phyloP scores from a whole-genome alignment of 495 filamentous ascomycete genomes.

The Saxispiralis lemnorum region DNA sequence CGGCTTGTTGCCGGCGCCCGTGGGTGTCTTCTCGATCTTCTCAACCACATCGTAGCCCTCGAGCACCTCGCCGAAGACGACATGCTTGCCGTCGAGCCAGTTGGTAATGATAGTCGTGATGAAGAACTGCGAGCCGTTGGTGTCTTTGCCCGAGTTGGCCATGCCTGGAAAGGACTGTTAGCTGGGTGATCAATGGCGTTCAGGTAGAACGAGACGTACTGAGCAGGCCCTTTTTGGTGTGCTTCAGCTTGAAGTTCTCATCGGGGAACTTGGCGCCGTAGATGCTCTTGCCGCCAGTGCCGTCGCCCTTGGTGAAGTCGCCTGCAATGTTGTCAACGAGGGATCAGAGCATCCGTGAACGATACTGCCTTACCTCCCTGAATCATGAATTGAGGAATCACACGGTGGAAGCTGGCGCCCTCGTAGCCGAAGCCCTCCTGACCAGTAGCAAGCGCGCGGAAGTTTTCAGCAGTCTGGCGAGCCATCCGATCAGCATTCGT shows the following conservation, averaged over 20 bases:
- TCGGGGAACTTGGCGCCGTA: slow-evolving; percentile 90
- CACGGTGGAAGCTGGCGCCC: slow-evolving; percentile 91
- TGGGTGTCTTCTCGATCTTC: slow-evolving; percentile 67
- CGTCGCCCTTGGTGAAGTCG: slow-evolving; percentile 93
- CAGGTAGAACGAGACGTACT: slow-evolving; percentile 27
- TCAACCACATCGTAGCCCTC: slow-evolving; percentile 61
- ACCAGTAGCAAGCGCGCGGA: slow-evolving; percentile 86
- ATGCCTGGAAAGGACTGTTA: slow-evolving; percentile 37
- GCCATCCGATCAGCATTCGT: not conserved
- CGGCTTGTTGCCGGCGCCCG: slow-evolving; percentile 57
- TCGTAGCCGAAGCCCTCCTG: slow-evolving; percentile 96
- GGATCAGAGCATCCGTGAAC: no score
- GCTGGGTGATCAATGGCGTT: not conserved
- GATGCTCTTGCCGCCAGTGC: slow-evolving; percentile 94
- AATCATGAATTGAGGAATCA: slow-evolving; percentile 98
- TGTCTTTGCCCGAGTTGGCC: slow-evolving; percentile 95
- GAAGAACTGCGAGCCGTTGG: slow-evolving; percentile 98
- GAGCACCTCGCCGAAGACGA: slow-evolving; percentile 62
- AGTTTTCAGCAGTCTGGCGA: slow-evolving; percentile 78
- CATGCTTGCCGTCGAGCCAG: slow-evolving; percentile 65
- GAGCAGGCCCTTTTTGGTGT: slow-evolving; percentile 45
- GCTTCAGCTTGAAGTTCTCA: slow-evolving; percentile 99
- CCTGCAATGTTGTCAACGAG: slow-evolving; percentile 17
- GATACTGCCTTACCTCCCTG: slow-evolving; percentile 43
- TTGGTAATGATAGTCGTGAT: slow-evolving; percentile 53